phyloP scores from a whole-genome alignment of 2,329 filamentous ascomycete genomes.

The Juglanconis oblonga region DNA sequence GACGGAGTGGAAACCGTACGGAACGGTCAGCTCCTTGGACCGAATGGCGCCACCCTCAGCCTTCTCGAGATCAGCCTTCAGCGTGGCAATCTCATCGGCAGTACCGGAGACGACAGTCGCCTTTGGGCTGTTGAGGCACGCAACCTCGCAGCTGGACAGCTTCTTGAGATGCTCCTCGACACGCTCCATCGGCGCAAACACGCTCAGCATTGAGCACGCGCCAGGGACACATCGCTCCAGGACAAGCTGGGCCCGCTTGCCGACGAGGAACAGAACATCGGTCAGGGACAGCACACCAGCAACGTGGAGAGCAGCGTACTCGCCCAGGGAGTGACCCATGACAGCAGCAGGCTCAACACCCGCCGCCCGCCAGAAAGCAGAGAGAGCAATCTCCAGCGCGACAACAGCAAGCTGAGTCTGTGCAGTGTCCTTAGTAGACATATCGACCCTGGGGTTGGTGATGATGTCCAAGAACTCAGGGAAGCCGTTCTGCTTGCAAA shows the following conservation, averaged over 20 bases:
- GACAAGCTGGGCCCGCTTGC: constrained; percentile 58
- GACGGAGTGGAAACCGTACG: constrained; percentile 45
- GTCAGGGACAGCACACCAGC: constrained; percentile 63
- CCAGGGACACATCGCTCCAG: constrained; percentile 57
- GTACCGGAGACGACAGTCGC: constrained; percentile 61
- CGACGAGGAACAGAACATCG: constrained; percentile 66
- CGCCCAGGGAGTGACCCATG: constrained; percentile 60
- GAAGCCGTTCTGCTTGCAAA: constrained; percentile 40
- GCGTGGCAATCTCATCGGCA: constrained; percentile 30
- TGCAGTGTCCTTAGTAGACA: constrained; percentile 40
- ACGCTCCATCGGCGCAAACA: constrained; percentile 42
- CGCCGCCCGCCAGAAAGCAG: constrained; percentile 45
- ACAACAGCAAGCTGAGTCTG: constrained; percentile 44
- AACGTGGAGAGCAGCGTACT: constrained; percentile 66
- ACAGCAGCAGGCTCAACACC: constrained; percentile 44
- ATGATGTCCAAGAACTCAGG: constrained; percentile 49
- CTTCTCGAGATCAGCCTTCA: constrained; percentile 35
- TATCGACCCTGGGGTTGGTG: constrained; percentile 33
- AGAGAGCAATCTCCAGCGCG: constrained; percentile 49
- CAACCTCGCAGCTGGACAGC: constrained; percentile 39
- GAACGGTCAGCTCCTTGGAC: constrained; percentile 37
- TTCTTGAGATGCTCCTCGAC: constrained; percentile 46
- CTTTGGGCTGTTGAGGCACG: constrained; percentile 68
- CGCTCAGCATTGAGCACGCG: constrained; percentile 53
- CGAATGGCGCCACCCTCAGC: constrained; percentile 27